Evolutionary conservation across 1,284 basidiomycete species (phyloP).

Genomic region (Ganoderma boninense): DNA sequence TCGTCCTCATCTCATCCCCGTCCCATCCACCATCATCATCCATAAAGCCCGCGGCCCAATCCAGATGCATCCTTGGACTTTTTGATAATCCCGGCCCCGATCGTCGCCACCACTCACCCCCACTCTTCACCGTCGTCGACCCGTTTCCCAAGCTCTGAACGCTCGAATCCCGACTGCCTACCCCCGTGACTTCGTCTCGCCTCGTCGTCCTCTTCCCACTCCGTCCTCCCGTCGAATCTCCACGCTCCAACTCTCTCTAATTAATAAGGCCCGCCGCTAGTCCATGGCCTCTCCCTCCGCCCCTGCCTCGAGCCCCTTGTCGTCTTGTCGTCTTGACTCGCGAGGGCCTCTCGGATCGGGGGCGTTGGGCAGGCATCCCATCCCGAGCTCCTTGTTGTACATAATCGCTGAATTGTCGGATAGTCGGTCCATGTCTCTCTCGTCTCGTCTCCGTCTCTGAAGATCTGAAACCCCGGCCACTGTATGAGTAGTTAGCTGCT

Average conservation of each 20-base stretch:
- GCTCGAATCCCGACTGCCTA: neutral
- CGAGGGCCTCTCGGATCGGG: neutral
- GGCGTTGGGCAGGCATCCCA: neutral
- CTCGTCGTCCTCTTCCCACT: neutral
- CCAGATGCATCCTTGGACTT: neutral
- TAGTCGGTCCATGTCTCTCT: neutral
- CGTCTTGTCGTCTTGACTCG: no score
- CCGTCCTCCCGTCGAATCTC: neutral
- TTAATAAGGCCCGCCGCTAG: neutral
- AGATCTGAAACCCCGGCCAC: neutral
- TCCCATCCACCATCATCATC: neutral
- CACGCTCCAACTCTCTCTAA: neutral
- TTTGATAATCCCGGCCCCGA: neutral
- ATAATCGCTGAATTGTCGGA: conserved; percentile 1
- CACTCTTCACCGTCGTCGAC: neutral
- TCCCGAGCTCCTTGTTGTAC: neutral
- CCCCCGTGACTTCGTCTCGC: neutral
- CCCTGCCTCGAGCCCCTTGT: neutral
- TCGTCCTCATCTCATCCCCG: neutral
- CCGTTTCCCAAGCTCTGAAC: neutral
- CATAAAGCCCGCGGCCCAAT: neutral
- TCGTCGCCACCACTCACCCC: neutral
- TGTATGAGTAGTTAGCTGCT: conserved; percentile 6
- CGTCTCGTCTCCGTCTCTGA: no score
- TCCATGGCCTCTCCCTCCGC: neutral